phyloP scores from a whole-genome alignment of 2,329 filamentous ascomycete genomes.

The Botrytis fragariae region DNA sequence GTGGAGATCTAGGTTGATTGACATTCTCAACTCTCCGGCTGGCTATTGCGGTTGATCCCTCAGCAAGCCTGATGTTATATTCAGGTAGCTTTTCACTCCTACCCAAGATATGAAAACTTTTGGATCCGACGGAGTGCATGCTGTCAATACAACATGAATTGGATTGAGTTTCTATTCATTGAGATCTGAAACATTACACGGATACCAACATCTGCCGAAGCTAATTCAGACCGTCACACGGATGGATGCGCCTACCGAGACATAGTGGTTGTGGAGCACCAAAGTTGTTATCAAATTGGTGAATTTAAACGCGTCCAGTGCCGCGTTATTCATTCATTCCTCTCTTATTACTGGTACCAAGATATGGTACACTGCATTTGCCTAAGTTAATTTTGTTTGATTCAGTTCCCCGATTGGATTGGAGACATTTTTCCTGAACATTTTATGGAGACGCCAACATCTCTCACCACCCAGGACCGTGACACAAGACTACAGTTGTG shows the following conservation, averaged over 20 bases:
- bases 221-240: not conserved
- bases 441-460: not conserved
- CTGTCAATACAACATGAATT: not conserved
- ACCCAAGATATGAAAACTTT: not conserved
- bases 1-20: fast-evolving
- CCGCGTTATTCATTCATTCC: not conserved
- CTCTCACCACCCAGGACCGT: not conserved
- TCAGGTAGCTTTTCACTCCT: not conserved
- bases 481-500: not conserved
- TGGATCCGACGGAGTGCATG: not conserved
- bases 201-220: not conserved
- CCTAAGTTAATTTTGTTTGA: not conserved
- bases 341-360: not conserved
- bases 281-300: not conserved
- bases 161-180: not conserved
- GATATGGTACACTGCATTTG: not conserved
- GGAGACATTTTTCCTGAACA: not conserved
- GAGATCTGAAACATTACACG: not conserved
- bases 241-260: not conserved
- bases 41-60: not conserved
- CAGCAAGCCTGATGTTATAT: fast-evolving
- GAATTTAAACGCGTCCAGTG: not conserved
- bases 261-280: no score
- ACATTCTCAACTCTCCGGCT: not conserved
- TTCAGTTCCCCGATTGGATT: not conserved